A percentile compares a stretch with the other conserved stretches of the same genome.
phyloP scores from a whole-genome alignment of 306 rosid species.

The Pterocarpus macrocarpus region DNA sequence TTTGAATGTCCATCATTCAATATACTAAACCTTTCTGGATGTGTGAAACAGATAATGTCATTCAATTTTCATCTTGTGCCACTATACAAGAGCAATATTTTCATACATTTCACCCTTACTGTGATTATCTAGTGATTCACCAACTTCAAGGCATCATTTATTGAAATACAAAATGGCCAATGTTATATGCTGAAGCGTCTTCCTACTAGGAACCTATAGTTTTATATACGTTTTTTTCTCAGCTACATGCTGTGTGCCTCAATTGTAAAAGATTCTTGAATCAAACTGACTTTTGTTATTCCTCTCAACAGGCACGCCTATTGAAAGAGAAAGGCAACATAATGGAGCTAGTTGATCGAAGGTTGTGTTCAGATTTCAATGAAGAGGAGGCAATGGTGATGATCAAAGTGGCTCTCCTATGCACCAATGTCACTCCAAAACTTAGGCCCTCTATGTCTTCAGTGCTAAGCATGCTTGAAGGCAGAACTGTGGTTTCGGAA shows the following conservation, averaged over 20 bases:
- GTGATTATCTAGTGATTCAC: background rate
- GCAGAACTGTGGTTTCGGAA: conserved; percentile 1
- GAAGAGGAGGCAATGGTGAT: conserved; percentile 55
- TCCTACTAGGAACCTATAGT: no score
- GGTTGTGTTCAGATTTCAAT: conserved; percentile 50
- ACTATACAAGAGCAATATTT: background rate
- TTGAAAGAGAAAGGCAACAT: conserved; percentile 44
- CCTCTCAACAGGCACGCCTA: conserved; percentile 46
- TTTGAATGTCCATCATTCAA: background rate
- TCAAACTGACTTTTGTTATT: background rate
- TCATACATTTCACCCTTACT: background rate
- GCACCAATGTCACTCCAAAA: conserved; percentile 69
- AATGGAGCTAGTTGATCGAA: conserved; percentile 46
- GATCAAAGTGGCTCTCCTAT: conserved; percentile 61
- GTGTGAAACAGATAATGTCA: background rate
- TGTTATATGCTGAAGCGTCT: no score
- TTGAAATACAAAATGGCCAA: no score
- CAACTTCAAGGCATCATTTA: background rate
- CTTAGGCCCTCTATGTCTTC: conserved; percentile 55
- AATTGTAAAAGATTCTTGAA: background rate
- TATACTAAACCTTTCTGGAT: background rate
- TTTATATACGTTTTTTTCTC: background rate
- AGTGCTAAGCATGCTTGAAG: conserved; percentile 30
- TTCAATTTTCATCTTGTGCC: background rate
- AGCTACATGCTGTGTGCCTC: background rate